Base-by-base conservation (phyloP, 768 basidiomycete genomes). In the Russula abietina region DNA sequence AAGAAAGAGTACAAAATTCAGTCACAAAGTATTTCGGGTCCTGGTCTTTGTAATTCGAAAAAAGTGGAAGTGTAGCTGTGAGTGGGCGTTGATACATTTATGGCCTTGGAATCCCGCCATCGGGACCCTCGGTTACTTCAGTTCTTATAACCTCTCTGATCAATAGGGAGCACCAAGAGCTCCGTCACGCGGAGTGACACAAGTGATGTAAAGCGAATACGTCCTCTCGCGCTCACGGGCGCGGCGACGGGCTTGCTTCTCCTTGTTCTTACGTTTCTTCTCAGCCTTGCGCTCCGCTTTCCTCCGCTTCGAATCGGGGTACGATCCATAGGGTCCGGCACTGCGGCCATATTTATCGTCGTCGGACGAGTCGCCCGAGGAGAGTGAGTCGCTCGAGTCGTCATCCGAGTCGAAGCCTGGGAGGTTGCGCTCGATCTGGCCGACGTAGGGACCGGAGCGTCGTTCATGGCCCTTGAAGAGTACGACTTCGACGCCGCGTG, bases 401-500 rank as follows among this genome's bases (percentile, higher is more conserved):
- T 70, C 70, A 38, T 63, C 75, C 1, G 76, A 76, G 38, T 75
- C 73, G 46, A 79, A 78, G 17, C 79, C 75, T n/a, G 82, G 80
- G 39, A 86, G 75, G 55, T 79, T 75, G 57, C 77, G 74, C 67
- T 90, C 89, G 41, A 83, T 66, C 1, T 74, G 68, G 49, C 89
- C 89, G 0, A 76, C 75, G 33, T 74, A 74, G 6, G 77, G 76
- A 3, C 91, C 90, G n/a, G 89, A 85, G 65, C 87, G 85, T 39
- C 88, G 83, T 73, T 90, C 85, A 52, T 80, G 82, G 48, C 91
- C 91, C 71, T 85, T 88, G 78, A 83, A 93, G n/a, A 93, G 77
- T 39, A 90, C 79, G 52, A 90, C 75, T 68, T 93, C 91, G n/a
- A 88, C 82, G 22, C 87, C 86, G 50, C 91, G 88, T 39, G 79